Evolutionary conservation across 768 basidiomycete species (phyloP).

Genomic region (Neoboletus magnificus): DNA sequence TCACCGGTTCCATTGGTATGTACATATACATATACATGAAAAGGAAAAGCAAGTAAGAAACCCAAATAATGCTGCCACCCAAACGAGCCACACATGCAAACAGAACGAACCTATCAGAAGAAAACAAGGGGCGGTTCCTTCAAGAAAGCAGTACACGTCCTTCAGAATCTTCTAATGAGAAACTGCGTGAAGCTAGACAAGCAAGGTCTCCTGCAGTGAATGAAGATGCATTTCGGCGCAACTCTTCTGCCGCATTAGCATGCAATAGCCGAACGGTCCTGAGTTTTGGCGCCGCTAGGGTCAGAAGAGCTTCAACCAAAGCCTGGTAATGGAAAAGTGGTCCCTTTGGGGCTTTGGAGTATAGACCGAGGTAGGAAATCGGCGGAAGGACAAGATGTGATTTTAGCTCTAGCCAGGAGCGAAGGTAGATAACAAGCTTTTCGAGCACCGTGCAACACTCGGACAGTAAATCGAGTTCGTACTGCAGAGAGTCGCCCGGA

Average conservation of each 20-base stretch:
- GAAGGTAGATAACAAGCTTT: slow-evolving; percentile 26
- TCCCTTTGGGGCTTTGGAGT: slow-evolving; percentile 16
- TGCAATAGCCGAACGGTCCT: slow-evolving; percentile 21
- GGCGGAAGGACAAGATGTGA: slow-evolving; percentile 22
- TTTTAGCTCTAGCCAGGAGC: slow-evolving; percentile 23
- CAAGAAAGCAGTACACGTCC: slow-evolving; percentile 16
- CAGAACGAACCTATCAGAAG: background rate
- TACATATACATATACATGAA: background rate
- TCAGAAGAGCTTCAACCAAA: slow-evolving; percentile 23
- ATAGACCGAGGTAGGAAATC: slow-evolving; percentile 23
- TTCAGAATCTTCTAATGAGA: slow-evolving; percentile 23
- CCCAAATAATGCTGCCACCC: background rate
- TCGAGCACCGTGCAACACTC: slow-evolving; percentile 24
- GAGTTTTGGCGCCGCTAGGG: slow-evolving; percentile 21
- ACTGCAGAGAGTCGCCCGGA: slow-evolving; percentile 22
- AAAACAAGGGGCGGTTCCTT: background rate
- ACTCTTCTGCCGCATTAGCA: slow-evolving; percentile 7
- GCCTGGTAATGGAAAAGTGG: slow-evolving; percentile 13
- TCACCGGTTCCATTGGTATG: background rate
- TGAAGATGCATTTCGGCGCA: slow-evolving; percentile 8
- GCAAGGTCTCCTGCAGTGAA: slow-evolving; percentile 9
- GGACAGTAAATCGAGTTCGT: slow-evolving; percentile 23
- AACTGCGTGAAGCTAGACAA: slow-evolving; percentile 6
- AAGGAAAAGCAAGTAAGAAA: background rate
- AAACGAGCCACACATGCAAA: no score